Base-by-base conservation (phyloP, 345 rosid genomes). In the Cardiospermum halicacabum region DNA sequence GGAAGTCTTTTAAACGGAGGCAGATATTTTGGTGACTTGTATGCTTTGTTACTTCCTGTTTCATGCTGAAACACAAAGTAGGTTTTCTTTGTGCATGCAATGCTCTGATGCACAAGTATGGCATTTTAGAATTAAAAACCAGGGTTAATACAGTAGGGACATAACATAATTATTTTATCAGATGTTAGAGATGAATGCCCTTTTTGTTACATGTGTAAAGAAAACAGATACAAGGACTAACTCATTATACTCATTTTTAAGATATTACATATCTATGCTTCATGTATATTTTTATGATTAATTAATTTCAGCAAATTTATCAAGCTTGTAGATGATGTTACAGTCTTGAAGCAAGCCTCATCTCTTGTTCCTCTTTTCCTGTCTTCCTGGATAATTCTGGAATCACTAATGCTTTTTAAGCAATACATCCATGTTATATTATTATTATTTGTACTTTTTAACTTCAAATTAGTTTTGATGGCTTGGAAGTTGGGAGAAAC, bases 401-500 rank as follows among this genome's bases (percentile, higher is more conserved):
- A 19, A 64, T 37, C 4, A 51, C 36, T 53, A 11, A 13, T 64
- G 11, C 4, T 36, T 64, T 64, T 24, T 32, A 22, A 21, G 13
- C 54, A 13, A 15, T 62, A 48, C 53, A 16, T 12, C 3, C 25
- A 25, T 24, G 36, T 49, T 49, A 34, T 50, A 22, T 34, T 19
- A 30, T 31, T 13, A 16, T 50, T 61, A 45, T 22, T 36, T 53
- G 50, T 51, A 9, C 3, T 15, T 53, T 37, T 47, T 36, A 64
- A 6, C 5, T 53, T 53, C 16, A n/a, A 31, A 53, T 50, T 10
- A 9, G n/a, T 11, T n/a, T 39, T 24, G 25, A 16, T 48, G 60
- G 42, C 39, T 47, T 50, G 72, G 50, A 57, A 65, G 69, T 56
- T 50, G 72, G 47, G 57, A 65, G 71, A 66, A 21, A 12, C 24